Conservation (phyloP, 1,139 yeast species). For the Suhomyces wounanorum region DNA sequence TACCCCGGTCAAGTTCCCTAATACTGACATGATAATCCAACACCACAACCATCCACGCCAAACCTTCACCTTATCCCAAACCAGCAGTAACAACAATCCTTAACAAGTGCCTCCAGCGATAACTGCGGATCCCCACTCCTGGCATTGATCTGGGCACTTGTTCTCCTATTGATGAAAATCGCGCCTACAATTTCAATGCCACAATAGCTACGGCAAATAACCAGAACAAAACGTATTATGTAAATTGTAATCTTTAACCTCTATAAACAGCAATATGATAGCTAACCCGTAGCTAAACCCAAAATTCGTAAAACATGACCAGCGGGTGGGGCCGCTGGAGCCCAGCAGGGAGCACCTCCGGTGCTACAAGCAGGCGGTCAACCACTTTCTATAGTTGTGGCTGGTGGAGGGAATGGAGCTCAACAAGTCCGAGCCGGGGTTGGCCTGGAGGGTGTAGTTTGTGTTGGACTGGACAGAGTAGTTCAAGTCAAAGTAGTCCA, state of each 20-base stretch:
- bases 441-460: conserved; percentile 19
- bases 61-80: too few relatives aligned
- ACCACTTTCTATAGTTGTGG: conserved; percentile 48
- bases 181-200: background rate
- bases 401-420: conserved; percentile 34
- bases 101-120: background rate
- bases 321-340: background rate
- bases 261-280: conserved; percentile 11
- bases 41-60: too few relatives aligned
- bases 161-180: background rate
- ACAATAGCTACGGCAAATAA: background rate
- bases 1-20: too few relatives aligned
- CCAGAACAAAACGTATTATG: background rate
- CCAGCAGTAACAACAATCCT: too few relatives aligned
- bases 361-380: conserved; percentile 33
- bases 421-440: conserved; percentile 12
- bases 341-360: background rate
- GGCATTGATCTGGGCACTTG: background rate
- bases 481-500: conserved; percentile 39
- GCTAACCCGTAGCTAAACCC: conserved; percentile 13
- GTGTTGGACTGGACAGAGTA: conserved; percentile 30
- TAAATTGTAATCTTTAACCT: conserved; percentile 1
- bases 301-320: conserved; percentile 9
- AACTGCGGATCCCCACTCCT: background rate
- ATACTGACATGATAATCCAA: too few relatives aligned